Evolutionary conservation across 768 basidiomycete species (phyloP).

Genomic region (Lactifluus pinguis): DNA sequence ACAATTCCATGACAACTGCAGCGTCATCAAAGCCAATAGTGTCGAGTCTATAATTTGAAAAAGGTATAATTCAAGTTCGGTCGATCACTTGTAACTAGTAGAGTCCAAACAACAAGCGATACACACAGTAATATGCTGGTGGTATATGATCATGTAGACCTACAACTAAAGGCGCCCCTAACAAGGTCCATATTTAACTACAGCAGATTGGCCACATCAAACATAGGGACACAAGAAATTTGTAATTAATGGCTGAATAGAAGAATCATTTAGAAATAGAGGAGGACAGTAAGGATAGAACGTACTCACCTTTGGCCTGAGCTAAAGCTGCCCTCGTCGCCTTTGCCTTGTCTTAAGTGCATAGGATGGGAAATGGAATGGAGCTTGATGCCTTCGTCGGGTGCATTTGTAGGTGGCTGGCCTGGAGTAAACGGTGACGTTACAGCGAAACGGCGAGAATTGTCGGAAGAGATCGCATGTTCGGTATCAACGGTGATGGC

Average conservation of each 20-base stretch:
- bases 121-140: no score
- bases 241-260: neutral
- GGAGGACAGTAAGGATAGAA: neutral
- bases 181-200: neutral
- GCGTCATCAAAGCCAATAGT: no score
- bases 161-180: neutral
- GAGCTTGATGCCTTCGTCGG: neutral
- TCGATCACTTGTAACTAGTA: no score
- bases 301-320: neutral
- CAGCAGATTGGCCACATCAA: no score
- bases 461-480: neutral
- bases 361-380: neutral
- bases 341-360: neutral
- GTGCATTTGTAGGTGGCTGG: neutral
- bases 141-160: no score
- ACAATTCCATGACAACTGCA: no score
- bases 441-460: neutral
- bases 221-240: no score
- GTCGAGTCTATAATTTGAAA: no score
- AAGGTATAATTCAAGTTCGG: no score
- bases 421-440: neutral
- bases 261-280: neutral
- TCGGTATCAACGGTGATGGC: neutral
- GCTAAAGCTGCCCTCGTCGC: neutral
- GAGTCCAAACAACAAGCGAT: no score